Evolutionary conservation across 2,329 filamentous ascomycete genomes (phyloP).

Genomic region (Penicillium frequentans): DNA sequence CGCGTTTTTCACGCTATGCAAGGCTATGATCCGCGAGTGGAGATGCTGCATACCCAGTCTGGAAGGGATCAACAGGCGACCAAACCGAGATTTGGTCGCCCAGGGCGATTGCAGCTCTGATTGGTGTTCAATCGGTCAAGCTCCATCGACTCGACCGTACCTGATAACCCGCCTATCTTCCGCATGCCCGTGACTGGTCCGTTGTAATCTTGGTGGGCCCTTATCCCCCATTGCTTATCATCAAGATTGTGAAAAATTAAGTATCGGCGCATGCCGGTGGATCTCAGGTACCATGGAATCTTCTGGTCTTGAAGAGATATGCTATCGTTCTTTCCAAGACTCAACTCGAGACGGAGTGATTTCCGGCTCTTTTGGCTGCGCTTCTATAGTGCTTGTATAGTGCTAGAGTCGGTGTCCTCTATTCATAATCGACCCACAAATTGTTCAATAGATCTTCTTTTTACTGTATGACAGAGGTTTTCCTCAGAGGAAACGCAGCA

Average conservation of each 20-base stretch:
- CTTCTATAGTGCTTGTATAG: too few relatives aligned
- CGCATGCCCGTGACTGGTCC: not conserved
- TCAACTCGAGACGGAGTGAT: too few relatives aligned
- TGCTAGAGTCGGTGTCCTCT: too few relatives aligned
- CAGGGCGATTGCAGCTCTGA: conserved; percentile 6
- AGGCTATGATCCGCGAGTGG: conserved; percentile 1
- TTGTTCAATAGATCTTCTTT: too few relatives aligned
- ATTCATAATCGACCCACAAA: too few relatives aligned
- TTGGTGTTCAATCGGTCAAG: conserved; percentile 10
- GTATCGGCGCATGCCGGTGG: conserved; percentile 2
- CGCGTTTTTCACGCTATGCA: not conserved
- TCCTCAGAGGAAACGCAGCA: too few relatives aligned
- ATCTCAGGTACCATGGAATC: not conserved
- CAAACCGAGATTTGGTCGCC: not conserved
- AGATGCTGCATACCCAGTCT: not conserved
- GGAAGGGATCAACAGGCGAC: conserved; percentile 9
- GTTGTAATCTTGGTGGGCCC: not conserved
- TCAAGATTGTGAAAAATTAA: not conserved
- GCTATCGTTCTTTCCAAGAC: too few relatives aligned
- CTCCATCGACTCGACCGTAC: conserved; percentile 8
- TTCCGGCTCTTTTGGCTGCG: too few relatives aligned
- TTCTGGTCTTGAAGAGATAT: not conserved
- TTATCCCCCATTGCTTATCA: not conserved
- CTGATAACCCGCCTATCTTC: not conserved
- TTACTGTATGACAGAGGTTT: too few relatives aligned